Base-by-base conservation (phyloP, 2,329 filamentous ascomycete species). In the Didymella exigua region DNA sequence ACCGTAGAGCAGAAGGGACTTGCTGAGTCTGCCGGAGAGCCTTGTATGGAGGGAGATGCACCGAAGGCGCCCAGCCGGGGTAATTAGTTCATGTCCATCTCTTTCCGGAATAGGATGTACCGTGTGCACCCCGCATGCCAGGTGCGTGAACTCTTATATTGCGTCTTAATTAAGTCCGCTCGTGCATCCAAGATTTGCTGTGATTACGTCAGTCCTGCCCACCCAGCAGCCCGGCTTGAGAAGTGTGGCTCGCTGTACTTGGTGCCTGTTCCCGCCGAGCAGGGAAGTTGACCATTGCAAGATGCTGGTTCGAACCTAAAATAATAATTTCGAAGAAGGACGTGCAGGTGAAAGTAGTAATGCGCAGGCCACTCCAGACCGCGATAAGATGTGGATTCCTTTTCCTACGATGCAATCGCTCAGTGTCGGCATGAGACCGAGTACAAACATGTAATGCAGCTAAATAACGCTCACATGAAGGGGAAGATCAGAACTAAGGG, bases 381-480 rank as follows among this genome's bases (percentile, higher is more conserved):
- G 51, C 45, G 40, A n/a, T 14, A 29, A 38, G 27, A 40, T 23
- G 27, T 45, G 40, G n/a, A 30, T 40, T 49, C 46, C 34, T 40
- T 44, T 45, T 41, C 44, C 37, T 48, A 48, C 19, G 31, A 54
- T 48, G 43, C 43, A 33, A 52, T 40, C 16, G 50, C 44, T 54
- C 19, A 33, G 27, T 24, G 38, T 43, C 38, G 37, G 7, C 27
- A n/a, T 26, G 30, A 47, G 46, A 45, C 29, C 36, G 23, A 46
- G 41, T 45, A 50, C 42, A 29, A 47, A 46, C 21, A 18, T 27
- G 36, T 41, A 38, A 41, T 43, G 52, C 37, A 40, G 52, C 52
- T 55, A 50, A 55, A 47, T 55, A 47, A 42, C 52, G 52, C 52
- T 55, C 47, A 50, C 46, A 50, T 55, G 34, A 44, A 53, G 24